Base-by-base conservation (phyloP, 352 stramenopile species). In the Pythium angustatum region DNA sequence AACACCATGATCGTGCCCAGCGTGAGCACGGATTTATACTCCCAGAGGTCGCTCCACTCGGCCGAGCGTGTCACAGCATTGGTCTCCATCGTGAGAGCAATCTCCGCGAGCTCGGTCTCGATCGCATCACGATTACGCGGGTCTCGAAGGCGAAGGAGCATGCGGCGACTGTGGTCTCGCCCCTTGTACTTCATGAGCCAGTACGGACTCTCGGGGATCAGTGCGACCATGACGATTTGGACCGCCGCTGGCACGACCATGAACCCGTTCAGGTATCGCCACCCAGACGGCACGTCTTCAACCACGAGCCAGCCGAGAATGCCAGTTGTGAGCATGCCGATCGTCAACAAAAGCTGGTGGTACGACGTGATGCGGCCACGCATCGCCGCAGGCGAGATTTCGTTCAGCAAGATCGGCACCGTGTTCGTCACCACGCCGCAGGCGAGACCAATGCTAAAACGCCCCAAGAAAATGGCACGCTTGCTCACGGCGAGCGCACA, bases 311-410 rank as follows among this genome's bases (percentile, higher is more conserved):
- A 92, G 4, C 90, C 90, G 40, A 96, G 57, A 15, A 97, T 54
- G 6, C 79, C 83, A 1, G 85, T 88, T 24, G 70, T 59, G 11
- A 97, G 73, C 64, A 96, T 97, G 34, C 89, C 90, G 56, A 97
- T 87, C 19, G 90, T 97, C 30, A 97, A 63, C 64, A 83, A 77
- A 21, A 97, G 73, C 60, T 97, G 89, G 56, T 97, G 90, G 26
- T 96, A 77, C 49, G 87, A 91, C 19, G 87, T 95, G 62, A 97
- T 92, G 54, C 85, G 77, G 3, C 88, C 88, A 15, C 83, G 76
- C 28, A 73, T 80, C 11, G 68, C 57, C 19, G 68, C 65, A 0
- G 88, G 83, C 34, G 88, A 85, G 49, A 96, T 94, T 58, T 96
- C 88, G 27, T 85, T 90, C 30, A 96, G 64, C 40, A 96, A 67